A percentile compares a stretch with the other conserved stretches of the same genome.
Evolutionary conservation across 2,329 filamentous ascomycete genomes (phyloP).

Genomic region (Aspergillus phoenicis): DNA sequence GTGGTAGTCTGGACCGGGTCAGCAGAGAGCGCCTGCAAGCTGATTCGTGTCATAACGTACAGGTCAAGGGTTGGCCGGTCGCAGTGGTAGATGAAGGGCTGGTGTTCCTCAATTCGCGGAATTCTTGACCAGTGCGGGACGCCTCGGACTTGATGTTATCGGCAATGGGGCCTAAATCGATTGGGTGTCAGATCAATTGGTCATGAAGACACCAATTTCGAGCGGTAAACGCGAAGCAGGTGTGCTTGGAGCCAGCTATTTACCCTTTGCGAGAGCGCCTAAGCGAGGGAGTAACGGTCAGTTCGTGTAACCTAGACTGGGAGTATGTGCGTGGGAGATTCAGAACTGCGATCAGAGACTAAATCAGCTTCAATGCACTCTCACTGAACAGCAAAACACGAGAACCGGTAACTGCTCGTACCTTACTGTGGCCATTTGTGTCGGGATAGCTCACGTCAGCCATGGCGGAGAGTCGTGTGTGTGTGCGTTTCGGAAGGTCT

Average conservation of each 20-base stretch:
- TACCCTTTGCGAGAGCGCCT: constrained; percentile 6
- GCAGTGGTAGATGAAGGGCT: constrained; percentile 58
- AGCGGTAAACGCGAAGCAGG: not conserved
- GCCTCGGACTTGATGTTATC: constrained; percentile 60
- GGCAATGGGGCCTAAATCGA: constrained; percentile 54
- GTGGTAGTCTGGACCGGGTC: constrained; percentile 58
- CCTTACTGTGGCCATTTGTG: constrained; percentile 43
- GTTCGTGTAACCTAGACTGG: constrained; percentile 1
- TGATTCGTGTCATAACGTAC: constrained; percentile 41
- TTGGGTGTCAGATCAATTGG: constrained; percentile 22
- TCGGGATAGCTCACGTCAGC: constrained; percentile 44
- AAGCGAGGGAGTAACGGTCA: constrained; percentile 2
- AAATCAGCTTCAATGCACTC: constrained; percentile 10
- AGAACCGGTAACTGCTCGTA: constrained; percentile 22
- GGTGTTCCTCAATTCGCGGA: constrained; percentile 59
- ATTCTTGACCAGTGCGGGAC: constrained; percentile 59
- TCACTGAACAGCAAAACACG: not conserved
- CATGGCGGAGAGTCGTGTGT: constrained; percentile 28
- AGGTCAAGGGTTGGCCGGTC: constrained; percentile 65
- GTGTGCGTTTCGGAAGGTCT: constrained; percentile 20
- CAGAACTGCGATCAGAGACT: not conserved
- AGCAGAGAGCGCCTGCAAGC: constrained; percentile 14
- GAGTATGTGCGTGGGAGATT: not conserved
- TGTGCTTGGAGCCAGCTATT: not conserved
- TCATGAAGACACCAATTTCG: not conserved